A percentile compares a stretch with the other conserved stretches of the same genome.
These are phyloP conservation scores for Thalassiosira hispida DNA, from an alignment of 352 stramenopile species.

Conservation along the genomic window DNA sequence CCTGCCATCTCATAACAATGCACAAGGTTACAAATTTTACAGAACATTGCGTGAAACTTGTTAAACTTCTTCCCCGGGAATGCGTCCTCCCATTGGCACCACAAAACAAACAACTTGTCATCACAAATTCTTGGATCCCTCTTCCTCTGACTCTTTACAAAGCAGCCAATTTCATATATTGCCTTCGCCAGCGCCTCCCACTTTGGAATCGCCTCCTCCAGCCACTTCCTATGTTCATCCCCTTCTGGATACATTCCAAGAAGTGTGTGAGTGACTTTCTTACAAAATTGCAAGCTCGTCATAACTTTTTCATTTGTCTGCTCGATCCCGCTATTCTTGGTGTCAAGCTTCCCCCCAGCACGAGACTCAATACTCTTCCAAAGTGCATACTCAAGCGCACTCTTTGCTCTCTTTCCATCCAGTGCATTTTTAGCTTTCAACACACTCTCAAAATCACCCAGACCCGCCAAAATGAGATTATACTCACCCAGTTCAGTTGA, in stretches of 20 bases:
- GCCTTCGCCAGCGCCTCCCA: background rate
- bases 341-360: background rate
- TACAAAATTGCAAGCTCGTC: background rate
- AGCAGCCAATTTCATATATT: background rate
- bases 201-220: background rate
- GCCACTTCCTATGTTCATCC: background rate
- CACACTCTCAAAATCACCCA: background rate
- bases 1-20: background rate
- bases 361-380: background rate
- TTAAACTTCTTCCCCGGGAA: conserved; percentile 5
- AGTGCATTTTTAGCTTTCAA: background rate
- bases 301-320: background rate
- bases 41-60: conserved; percentile 8
- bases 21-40: background rate
- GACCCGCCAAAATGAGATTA: background rate
- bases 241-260: background rate
- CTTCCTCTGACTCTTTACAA: conserved; percentile 5
- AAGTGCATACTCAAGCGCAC: background rate
- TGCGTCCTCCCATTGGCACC: background rate
- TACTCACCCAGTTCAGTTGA: background rate
- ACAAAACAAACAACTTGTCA: background rate
- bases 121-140: background rate
- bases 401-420: background rate
- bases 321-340: background rate
- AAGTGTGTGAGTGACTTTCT: background rate